These are phyloP conservation scores for Sphagnum tenellum DNA, from an alignment of 225 moss, liverwort and hornwort genomes.

Conservation along the genomic window DNA sequence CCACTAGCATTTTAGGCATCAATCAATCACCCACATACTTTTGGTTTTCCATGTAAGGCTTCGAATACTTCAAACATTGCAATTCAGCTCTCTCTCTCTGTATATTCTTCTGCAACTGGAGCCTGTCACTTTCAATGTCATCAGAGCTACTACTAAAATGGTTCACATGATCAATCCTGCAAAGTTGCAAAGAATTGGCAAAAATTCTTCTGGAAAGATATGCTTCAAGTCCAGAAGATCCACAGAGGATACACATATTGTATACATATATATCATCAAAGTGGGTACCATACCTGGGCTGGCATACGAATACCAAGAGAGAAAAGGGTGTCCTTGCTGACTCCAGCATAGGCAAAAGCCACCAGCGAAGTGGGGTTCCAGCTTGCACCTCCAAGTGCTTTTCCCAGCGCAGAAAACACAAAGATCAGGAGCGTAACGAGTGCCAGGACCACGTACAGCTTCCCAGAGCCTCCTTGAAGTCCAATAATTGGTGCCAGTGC, in stretches of 20 bases:
- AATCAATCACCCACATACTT: neutral
- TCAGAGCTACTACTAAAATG: too few relatives aligned
- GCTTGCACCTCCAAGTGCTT: constrained; percentile 59
- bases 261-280: neutral
- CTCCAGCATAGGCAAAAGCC: constrained; percentile 56
- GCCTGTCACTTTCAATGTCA: too few relatives aligned
- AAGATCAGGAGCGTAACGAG: constrained; percentile 35
- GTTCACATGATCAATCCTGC: too few relatives aligned
- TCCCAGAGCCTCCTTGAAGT: constrained; percentile 12
- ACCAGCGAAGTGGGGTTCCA: constrained; percentile 66
- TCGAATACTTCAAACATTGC: neutral
- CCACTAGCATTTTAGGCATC: too few relatives aligned
- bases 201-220: neutral
- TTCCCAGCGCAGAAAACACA: constrained; percentile 34
- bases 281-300: constrained; percentile 23
- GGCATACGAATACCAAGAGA: constrained; percentile 48
- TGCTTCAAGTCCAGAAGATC: too few relatives aligned
- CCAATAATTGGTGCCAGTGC: constrained; percentile 9
- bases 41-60: neutral
- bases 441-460: constrained; percentile 27
- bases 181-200: neutral
- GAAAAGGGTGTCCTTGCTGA: constrained; percentile 25
- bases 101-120: too few relatives aligned
- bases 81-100: too few relatives aligned
- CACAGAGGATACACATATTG: too few relatives aligned